Evolutionary conservation across 2,329 filamentous ascomycete genomes (phyloP).

Genomic region (Zalaria sp.): DNA sequence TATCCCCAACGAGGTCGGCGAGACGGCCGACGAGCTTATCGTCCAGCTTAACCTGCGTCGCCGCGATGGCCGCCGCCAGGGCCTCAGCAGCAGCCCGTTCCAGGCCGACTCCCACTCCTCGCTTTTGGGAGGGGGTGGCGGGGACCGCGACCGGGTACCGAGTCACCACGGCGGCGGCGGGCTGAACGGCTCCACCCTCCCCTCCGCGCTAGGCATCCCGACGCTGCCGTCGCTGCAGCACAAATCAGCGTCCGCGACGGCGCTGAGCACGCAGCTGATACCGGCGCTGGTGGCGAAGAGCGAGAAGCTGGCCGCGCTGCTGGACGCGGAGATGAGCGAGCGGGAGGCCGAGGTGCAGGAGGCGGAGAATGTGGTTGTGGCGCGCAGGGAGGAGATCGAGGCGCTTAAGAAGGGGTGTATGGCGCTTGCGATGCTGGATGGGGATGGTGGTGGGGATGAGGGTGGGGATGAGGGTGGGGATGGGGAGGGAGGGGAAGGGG

Average conservation of each 20-base stretch:
- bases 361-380: conserved; percentile 33
- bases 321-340: conserved; percentile 62
- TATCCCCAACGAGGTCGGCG: conserved; percentile 65
- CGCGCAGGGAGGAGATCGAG: conserved; percentile 54
- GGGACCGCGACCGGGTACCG: too few relatives aligned
- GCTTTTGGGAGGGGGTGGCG: not conserved
- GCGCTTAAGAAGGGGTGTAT: conserved; percentile 38
- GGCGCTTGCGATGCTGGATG: conserved; percentile 39
- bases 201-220: not conserved
- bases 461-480: conserved; percentile 12
- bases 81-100: conserved; percentile 59
- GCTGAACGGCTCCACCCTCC: conserved; percentile 2
- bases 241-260: conserved; percentile 32
- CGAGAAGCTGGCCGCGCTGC: conserved; percentile 31
- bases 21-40: conserved; percentile 76
- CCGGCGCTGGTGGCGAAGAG: conserved; percentile 36
- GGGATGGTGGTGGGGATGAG: conserved; percentile 20
- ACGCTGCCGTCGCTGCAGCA: conserved; percentile 16
- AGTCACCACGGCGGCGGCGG: too few relatives aligned
- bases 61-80: conserved; percentile 36
- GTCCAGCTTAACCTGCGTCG: conserved; percentile 55
- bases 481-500: conserved; percentile 21
- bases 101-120: conserved; percentile 9
- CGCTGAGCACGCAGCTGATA: conserved; percentile 51
- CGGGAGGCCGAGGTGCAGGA: conserved; percentile 43